These are phyloP conservation scores for Exophiala aquamarina DNA, from an alignment of 2,329 filamentous ascomycete species.

Conservation along the genomic window DNA sequence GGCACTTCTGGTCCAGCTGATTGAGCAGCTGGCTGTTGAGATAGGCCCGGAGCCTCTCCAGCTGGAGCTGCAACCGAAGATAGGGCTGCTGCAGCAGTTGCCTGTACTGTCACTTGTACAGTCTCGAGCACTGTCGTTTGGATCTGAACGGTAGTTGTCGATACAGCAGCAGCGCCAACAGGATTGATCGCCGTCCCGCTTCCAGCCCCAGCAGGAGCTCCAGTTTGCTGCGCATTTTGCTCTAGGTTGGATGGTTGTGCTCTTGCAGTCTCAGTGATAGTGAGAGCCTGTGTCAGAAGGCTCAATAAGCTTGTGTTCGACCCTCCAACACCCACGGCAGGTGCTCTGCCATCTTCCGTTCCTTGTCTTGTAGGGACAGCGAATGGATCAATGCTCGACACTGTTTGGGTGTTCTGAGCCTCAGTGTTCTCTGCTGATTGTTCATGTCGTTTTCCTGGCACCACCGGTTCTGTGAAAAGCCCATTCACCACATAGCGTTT, in stretches of 20 bases:
- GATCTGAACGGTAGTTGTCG: constrained; percentile 6
- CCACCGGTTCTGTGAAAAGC: background rate
- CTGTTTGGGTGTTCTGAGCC: background rate
- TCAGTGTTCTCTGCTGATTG: background rate
- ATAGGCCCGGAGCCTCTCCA: background rate
- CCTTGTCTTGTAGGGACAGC: constrained; percentile 17
- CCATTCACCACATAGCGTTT: constrained; percentile 17
- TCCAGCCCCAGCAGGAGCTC: background rate
- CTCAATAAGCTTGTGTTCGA: constrained; percentile 22
- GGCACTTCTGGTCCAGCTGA: background rate
- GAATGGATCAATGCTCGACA: constrained; percentile 8
- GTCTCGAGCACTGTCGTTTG: constrained; percentile 11
- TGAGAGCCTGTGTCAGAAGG: constrained; percentile 16
- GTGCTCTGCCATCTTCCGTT: constrained; percentile 25
- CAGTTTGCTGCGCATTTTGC: background rate
- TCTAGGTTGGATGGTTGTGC: background rate
- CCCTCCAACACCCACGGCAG: constrained; percentile 24
- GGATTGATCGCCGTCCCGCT: background rate
- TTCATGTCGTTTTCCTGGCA: constrained; percentile 9
- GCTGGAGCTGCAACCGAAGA: background rate
- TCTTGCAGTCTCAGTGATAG: background rate
- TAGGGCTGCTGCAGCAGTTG: background rate
- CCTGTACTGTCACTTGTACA: constrained; percentile 3
- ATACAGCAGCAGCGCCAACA: background rate
- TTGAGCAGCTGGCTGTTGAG: background rate